Evolutionary conservation across 768 basidiomycete genomes (phyloP).

Genomic region (Podaxis sp.): DNA sequence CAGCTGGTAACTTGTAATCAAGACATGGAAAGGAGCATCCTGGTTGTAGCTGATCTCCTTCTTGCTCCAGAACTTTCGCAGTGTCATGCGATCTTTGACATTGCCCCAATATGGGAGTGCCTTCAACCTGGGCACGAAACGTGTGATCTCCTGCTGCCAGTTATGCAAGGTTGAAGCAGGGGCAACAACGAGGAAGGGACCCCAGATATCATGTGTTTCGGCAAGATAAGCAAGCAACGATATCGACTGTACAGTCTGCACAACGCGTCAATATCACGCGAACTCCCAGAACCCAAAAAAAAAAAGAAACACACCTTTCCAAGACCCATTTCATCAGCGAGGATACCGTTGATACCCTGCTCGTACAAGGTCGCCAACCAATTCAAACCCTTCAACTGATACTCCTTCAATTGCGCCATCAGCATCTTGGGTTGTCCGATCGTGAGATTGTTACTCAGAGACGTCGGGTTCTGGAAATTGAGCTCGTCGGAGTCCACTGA

Average conservation of each 20-base stretch:
- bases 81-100: constrained; percentile 89
- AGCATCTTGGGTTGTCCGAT: constrained; percentile 94
- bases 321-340: constrained; percentile 98
- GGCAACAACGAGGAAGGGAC: constrained; percentile 96
- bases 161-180: constrained; percentile 97
- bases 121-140: constrained; percentile 92
- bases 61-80: constrained; percentile 97
- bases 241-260: constrained; percentile 94
- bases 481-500: constrained; percentile 94
- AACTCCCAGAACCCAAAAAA: background rate
- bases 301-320: constrained; percentile 56
- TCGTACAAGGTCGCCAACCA: constrained; percentile 98
- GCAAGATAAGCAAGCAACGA: constrained; percentile 94
- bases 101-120: constrained; percentile 98
- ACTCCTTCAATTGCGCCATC: constrained; percentile 96
- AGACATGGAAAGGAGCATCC: constrained; percentile 93
- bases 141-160: constrained; percentile 98
- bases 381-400: constrained; percentile 96
- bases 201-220: constrained; percentile 98
- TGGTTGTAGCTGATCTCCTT: constrained; percentile 95
- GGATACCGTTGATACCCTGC: constrained; percentile 98
- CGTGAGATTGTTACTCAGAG: constrained; percentile 77
- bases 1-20: constrained; percentile 96
- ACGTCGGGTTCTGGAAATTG: constrained; percentile 98
- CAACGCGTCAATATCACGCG: constrained; percentile 4